Evolutionary conservation across 2,329 filamentous ascomycete genomes (phyloP).

Genomic region (Tolypocladium paradoxum): DNA sequence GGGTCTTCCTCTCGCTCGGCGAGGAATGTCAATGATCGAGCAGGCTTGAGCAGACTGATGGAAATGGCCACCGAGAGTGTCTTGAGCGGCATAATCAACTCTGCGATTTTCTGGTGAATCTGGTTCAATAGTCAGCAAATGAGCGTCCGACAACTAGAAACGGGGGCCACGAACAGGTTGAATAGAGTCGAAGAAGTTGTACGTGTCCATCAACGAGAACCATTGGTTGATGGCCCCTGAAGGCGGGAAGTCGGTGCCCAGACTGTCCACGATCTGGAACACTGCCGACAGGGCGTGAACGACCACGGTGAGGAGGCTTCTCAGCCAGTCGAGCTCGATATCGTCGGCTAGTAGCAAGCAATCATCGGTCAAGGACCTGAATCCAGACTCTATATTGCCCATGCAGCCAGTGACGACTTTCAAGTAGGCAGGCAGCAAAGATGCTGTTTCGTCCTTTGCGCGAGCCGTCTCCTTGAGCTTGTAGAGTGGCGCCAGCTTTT

Average conservation of each 20-base stretch:
- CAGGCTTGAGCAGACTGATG: constrained; percentile 58
- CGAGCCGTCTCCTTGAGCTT: constrained; percentile 14
- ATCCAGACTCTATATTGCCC: constrained; percentile 33
- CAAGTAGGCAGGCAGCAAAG: constrained; percentile 37
- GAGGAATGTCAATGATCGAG: constrained; percentile 36
- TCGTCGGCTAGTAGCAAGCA: constrained; percentile 38
- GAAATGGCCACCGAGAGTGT: constrained; percentile 61
- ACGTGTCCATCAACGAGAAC: constrained; percentile 62
- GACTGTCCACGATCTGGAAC: constrained; percentile 58
- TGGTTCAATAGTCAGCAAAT: constrained; percentile 12
- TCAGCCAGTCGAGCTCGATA: constrained; percentile 47
- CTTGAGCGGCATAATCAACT: constrained; percentile 54
- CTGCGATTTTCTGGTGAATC: constrained; percentile 30
- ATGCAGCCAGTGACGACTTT: constrained; percentile 37
- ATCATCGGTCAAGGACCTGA: constrained; percentile 42
- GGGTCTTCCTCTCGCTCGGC: constrained; percentile 27
- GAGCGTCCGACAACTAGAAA: neutral
- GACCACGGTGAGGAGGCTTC: constrained; percentile 56
- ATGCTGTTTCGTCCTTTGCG: constrained; percentile 27
- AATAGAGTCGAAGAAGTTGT: constrained; percentile 59
- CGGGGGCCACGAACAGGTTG: constrained; percentile 19
- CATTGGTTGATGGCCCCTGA: constrained; percentile 53
- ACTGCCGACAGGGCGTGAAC: constrained; percentile 64
- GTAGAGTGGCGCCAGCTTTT: constrained; percentile 19
- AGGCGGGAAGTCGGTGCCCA: constrained; percentile 42